Evolutionary conservation across 495 filamentous ascomycete genomes (phyloP).

Genomic region (Lasiosphaeris hirsuta): DNA sequence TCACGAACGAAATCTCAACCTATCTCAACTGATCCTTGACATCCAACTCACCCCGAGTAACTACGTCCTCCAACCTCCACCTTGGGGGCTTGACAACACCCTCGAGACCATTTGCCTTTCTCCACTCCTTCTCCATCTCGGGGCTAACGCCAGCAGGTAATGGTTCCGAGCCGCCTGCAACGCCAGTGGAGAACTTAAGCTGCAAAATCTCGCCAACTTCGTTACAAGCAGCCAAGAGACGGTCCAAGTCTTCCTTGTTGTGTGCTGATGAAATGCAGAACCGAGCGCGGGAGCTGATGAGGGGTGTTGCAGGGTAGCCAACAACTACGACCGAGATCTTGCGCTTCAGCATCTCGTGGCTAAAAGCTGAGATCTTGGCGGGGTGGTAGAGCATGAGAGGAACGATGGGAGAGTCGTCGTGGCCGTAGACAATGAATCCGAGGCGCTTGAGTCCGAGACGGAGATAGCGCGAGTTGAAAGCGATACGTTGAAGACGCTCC

Average conservation of each 20-base stretch:
- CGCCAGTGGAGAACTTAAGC: conserved; percentile 90
- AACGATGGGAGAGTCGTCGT: conserved; percentile 97
- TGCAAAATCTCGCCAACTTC: conserved; percentile 90
- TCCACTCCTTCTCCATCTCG: conserved; percentile 69
- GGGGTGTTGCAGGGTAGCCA: conserved; percentile 94
- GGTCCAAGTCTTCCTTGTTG: conserved; percentile 96
- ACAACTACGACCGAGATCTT: conserved; percentile 99
- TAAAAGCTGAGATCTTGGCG: conserved; percentile 96
- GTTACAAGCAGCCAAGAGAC: conserved; percentile 84
- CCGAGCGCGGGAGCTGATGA: conserved; percentile 88
- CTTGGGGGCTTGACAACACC: conserved; percentile 62
- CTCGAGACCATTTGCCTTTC: conserved; percentile 53
- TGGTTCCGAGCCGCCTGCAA: conserved; percentile 81
- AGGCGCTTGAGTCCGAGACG: conserved; percentile 94
- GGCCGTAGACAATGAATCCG: conserved; percentile 93
- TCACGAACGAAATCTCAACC: conserved; percentile 11
- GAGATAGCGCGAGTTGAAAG: conserved; percentile 98
- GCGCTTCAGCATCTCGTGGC: conserved; percentile 93
- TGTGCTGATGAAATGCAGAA: conserved; percentile 96
- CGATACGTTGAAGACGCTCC: conserved; percentile 90
- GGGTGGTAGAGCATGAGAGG: conserved; percentile 92
- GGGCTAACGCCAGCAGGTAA: conserved; percentile 62
- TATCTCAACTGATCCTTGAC: conserved; percentile 67
- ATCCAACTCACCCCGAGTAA: conserved; percentile 75
- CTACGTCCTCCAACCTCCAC: conserved; percentile 78